Conservation (phyloP, 805 yeast genomes). For the Yarrowia divulgata region DNA sequence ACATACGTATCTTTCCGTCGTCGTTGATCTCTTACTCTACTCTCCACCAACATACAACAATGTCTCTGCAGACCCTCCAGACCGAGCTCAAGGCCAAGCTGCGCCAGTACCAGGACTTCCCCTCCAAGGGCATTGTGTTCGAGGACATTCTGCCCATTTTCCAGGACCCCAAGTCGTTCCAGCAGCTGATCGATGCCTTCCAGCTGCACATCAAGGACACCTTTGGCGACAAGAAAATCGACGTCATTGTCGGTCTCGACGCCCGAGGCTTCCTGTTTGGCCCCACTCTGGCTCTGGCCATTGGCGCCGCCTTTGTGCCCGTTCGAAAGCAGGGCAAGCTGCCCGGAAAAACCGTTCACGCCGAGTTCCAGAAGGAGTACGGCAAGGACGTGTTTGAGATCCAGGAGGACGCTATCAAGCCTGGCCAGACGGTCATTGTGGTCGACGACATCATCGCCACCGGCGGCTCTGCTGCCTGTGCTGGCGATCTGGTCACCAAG, state of each 20-base stretch:
- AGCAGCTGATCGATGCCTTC: slow-evolving; percentile 81
- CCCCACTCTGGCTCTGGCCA: slow-evolving; percentile 88
- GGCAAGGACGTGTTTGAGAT: slow-evolving; percentile 89
- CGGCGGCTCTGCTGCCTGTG: slow-evolving; percentile 95
- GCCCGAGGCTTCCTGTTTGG: slow-evolving; percentile 97
- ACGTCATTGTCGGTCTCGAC: slow-evolving; percentile 92
- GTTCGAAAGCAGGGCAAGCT: slow-evolving; percentile 94
- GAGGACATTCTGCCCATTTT: slow-evolving; percentile 97
- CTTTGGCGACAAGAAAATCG: slow-evolving; percentile 65
- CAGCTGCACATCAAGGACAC: slow-evolving; percentile 69
- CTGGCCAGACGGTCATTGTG: slow-evolving; percentile 80
- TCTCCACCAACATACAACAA: slow-evolving; percentile 1
- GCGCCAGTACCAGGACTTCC: slow-evolving; percentile 90
- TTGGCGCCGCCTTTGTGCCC: slow-evolving; percentile 92
- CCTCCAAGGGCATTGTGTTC: slow-evolving; percentile 87
- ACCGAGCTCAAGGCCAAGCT: slow-evolving; percentile 47
- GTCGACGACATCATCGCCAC: slow-evolving; percentile 98
- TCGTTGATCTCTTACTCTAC: neutral
- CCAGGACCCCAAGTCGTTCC: slow-evolving; percentile 79
- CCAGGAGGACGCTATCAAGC: slow-evolving; percentile 80
- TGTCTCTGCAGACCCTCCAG: slow-evolving; percentile 41
- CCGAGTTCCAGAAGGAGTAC: slow-evolving; percentile 86
- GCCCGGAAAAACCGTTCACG: slow-evolving; percentile 81
- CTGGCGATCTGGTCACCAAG: slow-evolving; percentile 78
- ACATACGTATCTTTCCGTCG: neutral